phyloP scores from a whole-genome alignment of 2,329 filamentous ascomycete species.

The Emydomyces testavorans region DNA sequence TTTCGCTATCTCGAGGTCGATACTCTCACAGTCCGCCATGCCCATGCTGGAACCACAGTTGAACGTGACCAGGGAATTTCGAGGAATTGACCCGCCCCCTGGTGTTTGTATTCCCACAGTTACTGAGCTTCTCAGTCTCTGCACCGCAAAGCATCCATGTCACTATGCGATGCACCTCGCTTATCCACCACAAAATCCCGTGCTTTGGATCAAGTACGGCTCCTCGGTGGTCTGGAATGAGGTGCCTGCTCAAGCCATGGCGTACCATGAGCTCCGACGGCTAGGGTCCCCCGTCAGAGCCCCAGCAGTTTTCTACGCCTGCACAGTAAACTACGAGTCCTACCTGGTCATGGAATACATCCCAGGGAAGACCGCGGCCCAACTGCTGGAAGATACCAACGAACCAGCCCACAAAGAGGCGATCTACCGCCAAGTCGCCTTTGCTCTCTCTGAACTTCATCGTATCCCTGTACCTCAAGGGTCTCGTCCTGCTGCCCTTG shows the following conservation, averaged over 20 bases:
- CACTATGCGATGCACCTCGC: not conserved
- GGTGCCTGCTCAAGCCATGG: conserved; percentile 4
- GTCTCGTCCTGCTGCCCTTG: conserved; percentile 9
- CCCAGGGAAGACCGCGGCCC: not conserved
- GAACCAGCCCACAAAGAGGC: conserved; percentile 11
- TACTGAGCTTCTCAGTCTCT: conserved; percentile 1
- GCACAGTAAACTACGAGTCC: not conserved
- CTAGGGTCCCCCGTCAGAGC: conserved; percentile 4
- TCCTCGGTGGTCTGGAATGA: not conserved
- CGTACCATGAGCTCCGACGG: conserved; percentile 6
- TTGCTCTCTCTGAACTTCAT: conserved; percentile 15
- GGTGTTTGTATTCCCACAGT: conserved; percentile 2
- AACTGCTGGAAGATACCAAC: conserved; percentile 12
- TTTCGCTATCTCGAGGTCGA: too few relatives aligned
- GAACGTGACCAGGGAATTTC: not conserved
- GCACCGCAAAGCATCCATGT: not conserved
- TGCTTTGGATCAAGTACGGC: conserved; percentile 10
- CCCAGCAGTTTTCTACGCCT: conserved; percentile 9
- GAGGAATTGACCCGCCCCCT: not conserved
- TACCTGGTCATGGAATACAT: conserved; percentile 14
- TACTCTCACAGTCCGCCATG: not conserved
- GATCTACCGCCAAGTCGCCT: conserved; percentile 14
- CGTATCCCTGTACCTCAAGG: conserved; percentile 16
- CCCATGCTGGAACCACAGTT: not conserved
- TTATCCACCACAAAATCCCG: not conserved